Evolutionary conservation across 2,329 filamentous ascomycete genomes (phyloP).

Genomic region (Chaetomium sp.): DNA sequence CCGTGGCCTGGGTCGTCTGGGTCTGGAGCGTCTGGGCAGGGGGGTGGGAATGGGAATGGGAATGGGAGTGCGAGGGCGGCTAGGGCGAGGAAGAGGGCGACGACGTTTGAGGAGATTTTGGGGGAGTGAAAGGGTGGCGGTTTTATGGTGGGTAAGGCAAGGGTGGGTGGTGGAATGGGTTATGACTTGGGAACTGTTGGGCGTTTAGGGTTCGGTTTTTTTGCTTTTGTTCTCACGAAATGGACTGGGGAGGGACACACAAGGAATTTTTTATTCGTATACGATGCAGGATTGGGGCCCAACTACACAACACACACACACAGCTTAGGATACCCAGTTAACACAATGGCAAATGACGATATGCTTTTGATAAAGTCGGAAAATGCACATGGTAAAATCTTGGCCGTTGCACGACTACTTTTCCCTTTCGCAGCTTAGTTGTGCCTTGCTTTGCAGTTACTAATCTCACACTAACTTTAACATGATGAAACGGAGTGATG

Average conservation of each 20-base stretch:
- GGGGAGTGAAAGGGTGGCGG: background rate
- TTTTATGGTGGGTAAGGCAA: too few species aligned
- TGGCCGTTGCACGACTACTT: too few species aligned
- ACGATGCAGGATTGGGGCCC: background rate
- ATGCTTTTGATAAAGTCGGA: background rate
- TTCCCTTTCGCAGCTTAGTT: too few species aligned
- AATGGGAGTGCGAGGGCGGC: too few species aligned
- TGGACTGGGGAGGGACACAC: too few species aligned
- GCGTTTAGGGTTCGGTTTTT: background rate
- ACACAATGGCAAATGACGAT: background rate
- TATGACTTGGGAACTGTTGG: background rate
- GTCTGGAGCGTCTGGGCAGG: background rate
- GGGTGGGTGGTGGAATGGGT: background rate
- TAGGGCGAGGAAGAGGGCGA: slow-evolving; percentile 16
- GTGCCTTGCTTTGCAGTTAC: too few species aligned
- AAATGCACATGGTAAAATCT: background rate
- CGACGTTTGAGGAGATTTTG: slow-evolving; percentile 31
- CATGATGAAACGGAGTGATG: too few species aligned
- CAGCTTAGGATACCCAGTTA: background rate
- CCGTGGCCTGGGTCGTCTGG: background rate
- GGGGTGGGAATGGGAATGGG: background rate
- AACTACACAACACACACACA: background rate
- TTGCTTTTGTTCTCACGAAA: background rate
- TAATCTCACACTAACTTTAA: too few species aligned
- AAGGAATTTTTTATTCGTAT: background rate